Base-by-base conservation (phyloP, 2,329 filamentous ascomycete genomes). In the Ceratocystis cacaofunesta region DNA sequence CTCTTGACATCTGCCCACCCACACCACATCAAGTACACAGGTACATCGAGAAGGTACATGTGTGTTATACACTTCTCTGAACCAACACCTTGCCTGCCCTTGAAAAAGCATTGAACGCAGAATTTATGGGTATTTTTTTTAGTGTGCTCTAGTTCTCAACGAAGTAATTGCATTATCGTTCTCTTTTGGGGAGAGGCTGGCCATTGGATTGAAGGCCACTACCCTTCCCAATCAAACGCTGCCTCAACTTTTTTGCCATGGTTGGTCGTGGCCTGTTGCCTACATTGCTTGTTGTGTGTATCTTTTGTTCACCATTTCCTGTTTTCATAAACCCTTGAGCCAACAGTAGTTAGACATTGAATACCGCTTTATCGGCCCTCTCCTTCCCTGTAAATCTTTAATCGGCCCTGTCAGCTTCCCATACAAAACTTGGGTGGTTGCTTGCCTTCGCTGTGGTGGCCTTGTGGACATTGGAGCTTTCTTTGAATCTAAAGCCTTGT, bases 401-500 rank as follows among this genome's bases (percentile, higher is more conserved):
- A 15, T 46, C 25, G 46, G 30, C 25, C 57, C 46, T 25, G 19
- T 22, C 32, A 15, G 22, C 46, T 32, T 63, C 43, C 48, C 36
- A 64, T 66, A 65, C 63, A 67, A 67, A 66, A 65, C 63, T 67
- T 67, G 46, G 30, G 64, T 57, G 10, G 48, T 28, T 41, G 28
- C 62, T 44, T 65, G 44, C 64, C 12, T 41, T 15, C 12, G 36
- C 10, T 41, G 36, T 5, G 36, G 30, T 58, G 61, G 50, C 64
- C 50, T 48, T 60, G 36, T 52, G 30, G 57, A 52, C 57, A 30
- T 25, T 62, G 46, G 6, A 66, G 15, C 62, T 64, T 67, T 62
- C 57, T 58, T 12, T 58, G 55, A 4, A 58, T 41, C 30, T 55
- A 32, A 32, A 62, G 36, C 41, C 52, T 63, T 65, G 25, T 63